phyloP scores from a whole-genome alignment of 805 yeast species.

The Spathaspora boniae region DNA sequence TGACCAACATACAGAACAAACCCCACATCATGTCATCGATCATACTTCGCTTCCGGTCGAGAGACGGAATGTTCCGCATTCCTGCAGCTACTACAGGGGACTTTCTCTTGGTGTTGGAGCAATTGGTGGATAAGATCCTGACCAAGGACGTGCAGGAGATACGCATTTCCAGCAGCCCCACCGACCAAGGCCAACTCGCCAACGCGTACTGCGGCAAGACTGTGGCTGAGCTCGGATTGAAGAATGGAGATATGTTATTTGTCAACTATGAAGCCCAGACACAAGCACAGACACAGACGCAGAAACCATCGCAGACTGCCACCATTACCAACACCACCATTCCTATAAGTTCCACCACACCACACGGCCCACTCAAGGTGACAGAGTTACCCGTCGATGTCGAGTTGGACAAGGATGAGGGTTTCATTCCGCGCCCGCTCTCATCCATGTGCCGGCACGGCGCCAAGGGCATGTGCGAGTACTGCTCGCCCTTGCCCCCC shows the following conservation, averaged over 20 bases:
- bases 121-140: slow-evolving; percentile 26
- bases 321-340: neutral
- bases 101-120: slow-evolving; percentile 44
- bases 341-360: neutral
- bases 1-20: neutral
- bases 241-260: slow-evolving; percentile 59
- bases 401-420: slow-evolving; percentile 59
- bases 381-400: slow-evolving; percentile 67
- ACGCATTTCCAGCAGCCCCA: slow-evolving; percentile 44
- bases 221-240: slow-evolving; percentile 44
- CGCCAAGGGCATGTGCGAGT: slow-evolving; percentile 96
- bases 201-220: slow-evolving; percentile 32
- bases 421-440: slow-evolving; percentile 63
- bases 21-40: slow-evolving; percentile 10
- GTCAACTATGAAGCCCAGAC: slow-evolving; percentile 29
- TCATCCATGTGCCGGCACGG: slow-evolving; percentile 78
- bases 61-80: slow-evolving; percentile 78
- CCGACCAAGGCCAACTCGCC: slow-evolving; percentile 40
- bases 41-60: slow-evolving; percentile 72
- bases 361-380: slow-evolving; percentile 17
- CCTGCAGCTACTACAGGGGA: slow-evolving; percentile 42
- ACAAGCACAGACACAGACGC: slow-evolving; percentile 1
- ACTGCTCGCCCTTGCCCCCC: slow-evolving; percentile 93
- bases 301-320: neutral
- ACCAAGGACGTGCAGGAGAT: slow-evolving; percentile 21